Conservation (phyloP, 1,139 yeast species). For the Geotrichum aggregatum region DNA sequence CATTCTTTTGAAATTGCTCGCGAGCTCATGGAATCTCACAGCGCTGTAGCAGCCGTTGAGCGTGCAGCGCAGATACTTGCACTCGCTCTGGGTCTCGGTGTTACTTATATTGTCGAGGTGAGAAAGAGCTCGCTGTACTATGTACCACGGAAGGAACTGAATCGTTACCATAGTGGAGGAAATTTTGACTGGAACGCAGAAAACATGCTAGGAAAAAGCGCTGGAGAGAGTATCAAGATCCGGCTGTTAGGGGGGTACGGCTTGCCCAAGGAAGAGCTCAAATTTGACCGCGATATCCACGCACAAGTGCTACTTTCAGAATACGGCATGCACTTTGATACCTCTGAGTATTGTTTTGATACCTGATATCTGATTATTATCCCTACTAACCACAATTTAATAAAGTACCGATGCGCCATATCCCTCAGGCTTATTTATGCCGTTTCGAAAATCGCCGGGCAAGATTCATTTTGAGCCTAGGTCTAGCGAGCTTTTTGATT, state of each 20-base stretch:
- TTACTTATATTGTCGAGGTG: conserved; percentile 57
- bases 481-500: neutral
- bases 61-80: conserved; percentile 43
- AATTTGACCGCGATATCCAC: conserved; percentile 48
- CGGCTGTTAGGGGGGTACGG: conserved; percentile 52
- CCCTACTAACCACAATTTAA: too few species aligned
- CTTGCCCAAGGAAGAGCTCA: conserved; percentile 33
- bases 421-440: conserved; percentile 33
- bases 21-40: conserved; percentile 43
- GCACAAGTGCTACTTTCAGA: conserved; percentile 50
- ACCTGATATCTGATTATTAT: too few species aligned
- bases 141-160: conserved; percentile 21
- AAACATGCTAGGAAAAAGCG: conserved; percentile 25
- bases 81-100: conserved; percentile 43
- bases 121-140: conserved; percentile 36
- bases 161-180: conserved; percentile 28
- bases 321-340: conserved; percentile 50
- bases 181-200: neutral
- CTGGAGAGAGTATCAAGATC: conserved; percentile 43
- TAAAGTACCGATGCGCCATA: conserved; percentile 25
- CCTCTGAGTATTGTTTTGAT: conserved; percentile 23
- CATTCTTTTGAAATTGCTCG: conserved; percentile 42
- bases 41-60: conserved; percentile 33
- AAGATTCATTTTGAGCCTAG: neutral
- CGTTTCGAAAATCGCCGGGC: conserved; percentile 24